A percentile compares a stretch with the other conserved stretches of the same genome.
phyloP scores from a whole-genome alignment of 2,329 filamentous ascomycete genomes.

The Talaromyces albobiverticillius region DNA sequence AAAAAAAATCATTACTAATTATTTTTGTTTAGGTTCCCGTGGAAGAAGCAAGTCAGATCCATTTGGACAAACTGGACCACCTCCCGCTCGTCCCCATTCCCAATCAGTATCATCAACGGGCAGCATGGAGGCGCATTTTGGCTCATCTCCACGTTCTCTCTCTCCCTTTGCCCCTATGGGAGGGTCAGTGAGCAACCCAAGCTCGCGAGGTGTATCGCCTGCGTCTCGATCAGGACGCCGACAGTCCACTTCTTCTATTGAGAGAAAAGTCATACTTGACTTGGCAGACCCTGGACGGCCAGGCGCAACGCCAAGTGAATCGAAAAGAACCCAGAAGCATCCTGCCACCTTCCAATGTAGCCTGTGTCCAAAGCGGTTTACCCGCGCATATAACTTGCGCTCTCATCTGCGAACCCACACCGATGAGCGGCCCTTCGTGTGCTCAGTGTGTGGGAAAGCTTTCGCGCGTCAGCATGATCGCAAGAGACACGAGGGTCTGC shows the following conservation, averaged over 20 bases:
- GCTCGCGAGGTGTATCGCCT: constrained; percentile 45
- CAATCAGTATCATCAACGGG: constrained; percentile 32
- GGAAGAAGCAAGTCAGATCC: constrained; percentile 62
- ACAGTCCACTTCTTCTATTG: constrained; percentile 47
- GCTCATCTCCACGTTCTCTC: constrained; percentile 39
- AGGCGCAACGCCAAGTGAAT: constrained; percentile 57
- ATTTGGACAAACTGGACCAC: constrained; percentile 40
- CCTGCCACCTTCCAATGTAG: constrained; percentile 95
- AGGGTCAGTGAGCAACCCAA: constrained; percentile 33
- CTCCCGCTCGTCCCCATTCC: constrained; percentile 37
- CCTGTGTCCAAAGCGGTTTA: constrained; percentile 93
- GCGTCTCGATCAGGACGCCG: constrained; percentile 40
- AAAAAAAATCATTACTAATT: constrained; percentile 8
- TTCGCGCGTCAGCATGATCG: constrained; percentile 97
- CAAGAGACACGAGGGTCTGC: constrained; percentile 92
- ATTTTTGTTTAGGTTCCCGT: constrained; percentile 46
- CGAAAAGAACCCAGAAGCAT: constrained; percentile 91
- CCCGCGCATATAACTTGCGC: constrained; percentile 90
- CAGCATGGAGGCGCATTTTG: constrained; percentile 30
- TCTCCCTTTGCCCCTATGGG: constrained; percentile 37
- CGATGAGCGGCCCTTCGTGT: constrained; percentile 95
- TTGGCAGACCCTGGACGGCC: constrained; percentile 86
- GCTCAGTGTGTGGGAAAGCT: constrained; percentile 93
- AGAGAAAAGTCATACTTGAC: constrained; percentile 77
- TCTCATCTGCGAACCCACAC: constrained; percentile 96